These are phyloP conservation scores for Diutina ranongensis DNA, from an alignment of 1,139 yeast species.

Conservation along the genomic window DNA sequence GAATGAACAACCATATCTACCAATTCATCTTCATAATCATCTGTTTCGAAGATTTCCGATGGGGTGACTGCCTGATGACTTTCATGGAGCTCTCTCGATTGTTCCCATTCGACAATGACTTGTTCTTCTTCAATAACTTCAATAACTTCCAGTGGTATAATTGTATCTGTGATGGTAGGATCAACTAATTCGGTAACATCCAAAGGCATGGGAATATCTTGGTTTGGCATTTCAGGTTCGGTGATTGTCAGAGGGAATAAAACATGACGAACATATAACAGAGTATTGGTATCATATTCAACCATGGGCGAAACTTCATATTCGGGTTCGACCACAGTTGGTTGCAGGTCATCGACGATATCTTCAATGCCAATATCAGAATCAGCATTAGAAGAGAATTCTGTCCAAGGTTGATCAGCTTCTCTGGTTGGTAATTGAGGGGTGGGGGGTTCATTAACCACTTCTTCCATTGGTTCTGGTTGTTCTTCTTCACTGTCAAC, in stretches of 20 bases:
- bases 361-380: background rate
- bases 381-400: background rate
- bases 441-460: background rate
- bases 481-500: background rate
- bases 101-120: background rate
- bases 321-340: background rate
- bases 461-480: background rate
- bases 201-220: background rate
- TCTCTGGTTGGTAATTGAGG: too few relatives aligned
- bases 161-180: background rate
- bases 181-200: background rate
- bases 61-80: background rate
- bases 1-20: background rate
- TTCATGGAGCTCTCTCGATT: background rate
- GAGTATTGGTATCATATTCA: background rate
- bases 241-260: background rate
- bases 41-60: background rate
- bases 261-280: background rate
- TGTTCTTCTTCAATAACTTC: background rate
- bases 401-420: background rate
- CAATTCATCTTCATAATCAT: background rate
- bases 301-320: background rate
- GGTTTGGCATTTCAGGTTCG: background rate
- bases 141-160: background rate
- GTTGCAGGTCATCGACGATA: background rate